Base-by-base conservation (phyloP, 108 stramenopile species). In the Seminavis robusta region DNA sequence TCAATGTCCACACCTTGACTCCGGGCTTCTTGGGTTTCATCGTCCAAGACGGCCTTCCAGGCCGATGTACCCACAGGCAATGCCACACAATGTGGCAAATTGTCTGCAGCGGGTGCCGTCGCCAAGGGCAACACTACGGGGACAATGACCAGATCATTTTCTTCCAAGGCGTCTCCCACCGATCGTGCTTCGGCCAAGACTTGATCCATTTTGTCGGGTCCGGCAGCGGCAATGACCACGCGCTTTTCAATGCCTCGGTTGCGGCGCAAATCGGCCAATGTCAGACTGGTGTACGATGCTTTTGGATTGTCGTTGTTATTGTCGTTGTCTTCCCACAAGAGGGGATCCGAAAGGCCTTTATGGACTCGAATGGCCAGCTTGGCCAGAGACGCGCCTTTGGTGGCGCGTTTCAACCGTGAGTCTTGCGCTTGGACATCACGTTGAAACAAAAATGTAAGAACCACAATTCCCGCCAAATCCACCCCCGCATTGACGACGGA, bases 211-310 rank as follows among this genome's bases (percentile, higher is more conserved):
- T 54, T 61, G 6, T 60, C 63, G 28, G 20, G 8, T 15, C 71
- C 71, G 2, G 43, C 71, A 1, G 55, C 61, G 3, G 65, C 71
- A 39, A 73, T 66, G n/a, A 73, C 65, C 31, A 73, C 64, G 11
- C 71, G 61, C 46, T 73, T 73, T 39, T 73, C 71, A 16, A 73
- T 56, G 8, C 71, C 71, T 15, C 71, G 45, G 11, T 52, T 52
- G 10, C 64, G 9, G 10, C 71, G 45, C 2, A 73, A 49, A n/a
- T 26, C 4, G 7, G 65, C 42, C 20, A 73, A 34, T 3, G 71
- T 61, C 6, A 61, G 53, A 5, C 41, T 61, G 7, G 27, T 42
- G 16, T 47, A 11, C 9, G 13, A 20, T 33, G 8, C 63, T 3
- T 23, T 33, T n/a, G n/a, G n/a, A n/a, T n/a, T n/a, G n/a, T n/a